Conservation (phyloP, 495 filamentous ascomycete species). For the Penicillium fimorum region DNA sequence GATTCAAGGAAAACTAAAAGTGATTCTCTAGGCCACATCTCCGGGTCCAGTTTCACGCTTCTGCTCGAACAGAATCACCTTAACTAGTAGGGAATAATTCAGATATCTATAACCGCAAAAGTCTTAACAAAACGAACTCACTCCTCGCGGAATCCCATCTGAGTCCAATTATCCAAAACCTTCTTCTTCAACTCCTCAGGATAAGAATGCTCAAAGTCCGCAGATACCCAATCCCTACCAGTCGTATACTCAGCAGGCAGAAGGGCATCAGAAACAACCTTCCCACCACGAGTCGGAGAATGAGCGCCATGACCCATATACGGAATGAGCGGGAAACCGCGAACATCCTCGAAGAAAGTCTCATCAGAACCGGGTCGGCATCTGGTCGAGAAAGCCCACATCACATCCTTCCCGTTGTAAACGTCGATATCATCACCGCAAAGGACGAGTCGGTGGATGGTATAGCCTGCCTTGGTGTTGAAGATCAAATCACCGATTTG, state of each 20-base stretch:
- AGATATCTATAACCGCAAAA: background rate
- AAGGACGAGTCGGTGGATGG: conserved; percentile 38
- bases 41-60: too few species aligned
- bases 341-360: conserved; percentile 38
- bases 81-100: too few species aligned
- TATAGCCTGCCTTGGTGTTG: conserved; percentile 37
- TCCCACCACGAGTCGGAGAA: conserved; percentile 22
- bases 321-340: conserved; percentile 39
- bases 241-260: conserved; percentile 38
- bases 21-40: too few species aligned
- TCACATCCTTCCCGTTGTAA: conserved; percentile 35
- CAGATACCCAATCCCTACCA: conserved; percentile 32
- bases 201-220: conserved; percentile 37
- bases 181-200: conserved; percentile 36
- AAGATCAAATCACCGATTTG: conserved; percentile 35
- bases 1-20: too few species aligned
- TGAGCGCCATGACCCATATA: conserved; percentile 23
- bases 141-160: conserved; percentile 32
- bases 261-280: conserved; percentile 41
- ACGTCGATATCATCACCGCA: conserved; percentile 43
- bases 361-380: conserved; percentile 40
- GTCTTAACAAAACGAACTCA: conserved; percentile 1
- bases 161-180: conserved; percentile 33
- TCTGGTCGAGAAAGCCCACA: conserved; percentile 45
- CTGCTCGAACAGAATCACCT: too few species aligned